Evolutionary conservation across 768 basidiomycete species (phyloP).

Genomic region (Coprinellus micaceus): DNA sequence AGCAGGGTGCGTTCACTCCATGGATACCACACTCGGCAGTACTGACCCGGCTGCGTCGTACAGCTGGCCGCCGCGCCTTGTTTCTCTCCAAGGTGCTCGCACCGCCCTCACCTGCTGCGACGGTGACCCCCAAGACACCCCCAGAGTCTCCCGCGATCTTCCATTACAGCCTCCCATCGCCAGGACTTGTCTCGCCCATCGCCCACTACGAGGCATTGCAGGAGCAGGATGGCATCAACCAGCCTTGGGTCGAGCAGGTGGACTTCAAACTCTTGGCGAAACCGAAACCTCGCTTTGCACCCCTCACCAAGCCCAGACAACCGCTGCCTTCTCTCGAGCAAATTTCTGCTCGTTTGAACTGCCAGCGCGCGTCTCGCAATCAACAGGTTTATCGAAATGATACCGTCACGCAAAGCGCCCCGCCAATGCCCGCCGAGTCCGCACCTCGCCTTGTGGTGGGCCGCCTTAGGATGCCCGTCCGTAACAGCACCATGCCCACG

Average conservation of each 20-base stretch:
- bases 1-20: conserved; percentile 54
- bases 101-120: conserved; percentile 60
- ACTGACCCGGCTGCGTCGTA: neutral
- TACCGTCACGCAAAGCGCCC: conserved; percentile 10
- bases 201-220: conserved; percentile 52
- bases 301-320: conserved; percentile 19
- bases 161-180: conserved; percentile 67
- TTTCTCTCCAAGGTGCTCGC: conserved; percentile 73
- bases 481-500: conserved; percentile 22
- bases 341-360: conserved; percentile 61
- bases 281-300: conserved; percentile 14
- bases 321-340: conserved; percentile 69
- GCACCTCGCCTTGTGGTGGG: conserved; percentile 28
- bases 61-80: conserved; percentile 69
- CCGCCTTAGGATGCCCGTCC: conserved; percentile 40
- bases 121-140: conserved; percentile 56
- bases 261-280: conserved; percentile 45
- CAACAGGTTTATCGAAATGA: conserved; percentile 7
- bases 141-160: conserved; percentile 69
- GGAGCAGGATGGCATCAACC: conserved; percentile 23
- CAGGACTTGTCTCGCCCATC: conserved; percentile 61
- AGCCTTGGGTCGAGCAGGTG: conserved; percentile 65
- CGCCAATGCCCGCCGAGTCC: conserved; percentile 27
- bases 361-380: conserved; percentile 11
- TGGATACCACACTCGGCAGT: neutral